Percentiles rank a stretch among this genome's conserved stretches.
phyloP scores from a whole-genome alignment of 805 yeast genomes.

The Candida andamanensis region DNA sequence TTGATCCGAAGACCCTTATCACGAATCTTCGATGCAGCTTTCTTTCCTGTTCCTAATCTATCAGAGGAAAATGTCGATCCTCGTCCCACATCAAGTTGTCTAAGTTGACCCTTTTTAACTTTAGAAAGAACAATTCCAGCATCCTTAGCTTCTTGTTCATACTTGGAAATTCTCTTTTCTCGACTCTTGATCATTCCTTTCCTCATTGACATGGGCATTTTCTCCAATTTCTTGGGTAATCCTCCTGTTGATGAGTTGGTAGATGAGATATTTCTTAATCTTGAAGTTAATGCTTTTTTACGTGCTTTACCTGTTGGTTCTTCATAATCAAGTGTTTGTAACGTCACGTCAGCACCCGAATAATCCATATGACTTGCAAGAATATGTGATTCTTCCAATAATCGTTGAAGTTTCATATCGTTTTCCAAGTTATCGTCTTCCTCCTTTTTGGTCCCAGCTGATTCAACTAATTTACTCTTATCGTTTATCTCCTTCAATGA shows the following conservation, averaged over 20 bases:
- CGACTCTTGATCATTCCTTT: slow-evolving; percentile 73
- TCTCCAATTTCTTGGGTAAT: slow-evolving; percentile 48
- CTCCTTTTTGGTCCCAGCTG: slow-evolving; percentile 31
- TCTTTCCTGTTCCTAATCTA: slow-evolving; percentile 45
- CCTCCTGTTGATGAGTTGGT: slow-evolving; percentile 43
- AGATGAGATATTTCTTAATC: slow-evolving; percentile 44
- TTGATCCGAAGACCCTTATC: slow-evolving; percentile 77
- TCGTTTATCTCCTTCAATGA: slow-evolving; percentile 31
- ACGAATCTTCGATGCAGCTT: slow-evolving; percentile 41
- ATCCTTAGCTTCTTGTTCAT: slow-evolving; percentile 75
- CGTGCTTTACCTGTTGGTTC: slow-evolving; percentile 67
- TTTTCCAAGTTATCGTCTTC: slow-evolving; percentile 54
- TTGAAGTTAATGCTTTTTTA: slow-evolving; percentile 54
- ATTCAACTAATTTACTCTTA: slow-evolving; percentile 24
- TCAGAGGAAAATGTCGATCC: slow-evolving; percentile 49
- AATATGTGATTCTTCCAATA: slow-evolving; percentile 69
- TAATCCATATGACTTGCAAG: slow-evolving; percentile 37
- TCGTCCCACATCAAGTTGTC: slow-evolving; percentile 50
- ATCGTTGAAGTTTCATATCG: slow-evolving; percentile 67
- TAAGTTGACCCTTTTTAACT: slow-evolving; percentile 59
- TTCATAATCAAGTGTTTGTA: slow-evolving; percentile 56
- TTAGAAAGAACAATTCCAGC: slow-evolving; percentile 86
- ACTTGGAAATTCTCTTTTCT: slow-evolving; percentile 45
- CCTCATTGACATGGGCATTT: slow-evolving; percentile 85
- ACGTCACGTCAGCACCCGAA: slow-evolving; percentile 66